Conservation (phyloP, 352 stramenopile genomes). For the Globisporangium alternatum region DNA sequence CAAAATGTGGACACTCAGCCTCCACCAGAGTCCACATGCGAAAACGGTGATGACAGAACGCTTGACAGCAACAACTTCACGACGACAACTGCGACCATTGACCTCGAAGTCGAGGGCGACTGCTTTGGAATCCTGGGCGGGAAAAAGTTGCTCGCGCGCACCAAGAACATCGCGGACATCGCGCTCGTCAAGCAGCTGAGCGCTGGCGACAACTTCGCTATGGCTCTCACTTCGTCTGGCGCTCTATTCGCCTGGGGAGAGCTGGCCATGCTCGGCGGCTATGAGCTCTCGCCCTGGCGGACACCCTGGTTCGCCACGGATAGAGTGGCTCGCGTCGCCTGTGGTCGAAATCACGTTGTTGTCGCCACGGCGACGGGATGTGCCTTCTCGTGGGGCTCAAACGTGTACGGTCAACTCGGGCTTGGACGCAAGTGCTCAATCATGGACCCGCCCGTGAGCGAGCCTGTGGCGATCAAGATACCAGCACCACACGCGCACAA, state of each 20-base stretch:
- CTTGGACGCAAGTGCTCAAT: slow-evolving; percentile 20
- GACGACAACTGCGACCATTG: slow-evolving; percentile 2
- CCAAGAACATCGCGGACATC: slow-evolving; percentile 45
- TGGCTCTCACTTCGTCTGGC: slow-evolving; percentile 29
- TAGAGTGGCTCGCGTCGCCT: slow-evolving; percentile 34
- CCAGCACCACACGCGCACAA: background rate
- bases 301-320: slow-evolving; percentile 20
- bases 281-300: slow-evolving; percentile 16
- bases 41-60: background rate
- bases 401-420: slow-evolving; percentile 67
- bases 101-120: slow-evolving; percentile 36
- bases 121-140: slow-evolving; percentile 48
- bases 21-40: background rate
- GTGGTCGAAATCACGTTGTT: slow-evolving; percentile 43
- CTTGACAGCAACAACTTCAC: background rate
- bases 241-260: slow-evolving; percentile 41
- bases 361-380: slow-evolving; percentile 22
- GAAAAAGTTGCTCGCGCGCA: slow-evolving; percentile 36
- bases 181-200: slow-evolving; percentile 32
- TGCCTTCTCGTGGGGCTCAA: slow-evolving; percentile 63
- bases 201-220: slow-evolving; percentile 31
- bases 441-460: slow-evolving; percentile 18
- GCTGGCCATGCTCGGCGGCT: slow-evolving; percentile 2
- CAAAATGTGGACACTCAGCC: background rate
- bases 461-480: slow-evolving; percentile 18